Conservation (phyloP, 1,139 yeast species). For the Wickerhamomyces sp. region DNA sequence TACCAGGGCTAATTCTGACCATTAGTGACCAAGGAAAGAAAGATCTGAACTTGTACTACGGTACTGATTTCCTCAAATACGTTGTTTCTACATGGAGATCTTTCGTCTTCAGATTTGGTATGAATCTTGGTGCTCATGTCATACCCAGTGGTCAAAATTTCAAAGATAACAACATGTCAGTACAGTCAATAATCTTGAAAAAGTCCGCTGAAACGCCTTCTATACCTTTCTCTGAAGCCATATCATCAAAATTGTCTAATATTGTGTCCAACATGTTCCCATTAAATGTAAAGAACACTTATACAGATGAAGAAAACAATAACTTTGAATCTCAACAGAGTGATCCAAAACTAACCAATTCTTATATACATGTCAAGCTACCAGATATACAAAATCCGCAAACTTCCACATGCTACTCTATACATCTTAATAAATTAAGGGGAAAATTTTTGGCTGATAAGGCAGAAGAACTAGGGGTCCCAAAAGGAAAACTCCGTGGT, state of each 20-base stretch:
- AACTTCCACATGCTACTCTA: conserved; percentile 53
- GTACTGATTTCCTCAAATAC: conserved; percentile 42
- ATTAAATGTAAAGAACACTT: conserved; percentile 12
- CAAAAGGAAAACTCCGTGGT: conserved; percentile 57
- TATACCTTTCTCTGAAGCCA: conserved; percentile 1
- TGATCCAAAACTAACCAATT: conserved; percentile 27
- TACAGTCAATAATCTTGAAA: conserved; percentile 46
- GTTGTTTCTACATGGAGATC: conserved; percentile 78
- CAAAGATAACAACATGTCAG: conserved; percentile 48
- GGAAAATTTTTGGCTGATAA: conserved; percentile 70
- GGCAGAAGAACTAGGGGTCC: conserved; percentile 68
- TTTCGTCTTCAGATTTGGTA: conserved; percentile 82
- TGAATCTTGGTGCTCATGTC: conserved; percentile 46
- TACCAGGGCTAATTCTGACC: conserved; percentile 85
- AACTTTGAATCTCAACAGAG: conserved; percentile 11
- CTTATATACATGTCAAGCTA: conserved; percentile 30
- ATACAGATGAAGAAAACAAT: conserved; percentile 9
- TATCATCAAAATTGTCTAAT: conserved; percentile 7
- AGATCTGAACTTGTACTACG: conserved; percentile 41
- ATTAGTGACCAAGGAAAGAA: conserved; percentile 76
- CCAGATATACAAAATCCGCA: conserved; percentile 24
- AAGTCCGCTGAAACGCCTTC: conserved; percentile 1
- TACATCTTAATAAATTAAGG: conserved; percentile 62
- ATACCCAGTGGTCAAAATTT: conserved; percentile 34
- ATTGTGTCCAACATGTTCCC: conserved; percentile 24